Conservation (phyloP, 345 rosid genomes). For the Gossypium rotundifolium region DNA sequence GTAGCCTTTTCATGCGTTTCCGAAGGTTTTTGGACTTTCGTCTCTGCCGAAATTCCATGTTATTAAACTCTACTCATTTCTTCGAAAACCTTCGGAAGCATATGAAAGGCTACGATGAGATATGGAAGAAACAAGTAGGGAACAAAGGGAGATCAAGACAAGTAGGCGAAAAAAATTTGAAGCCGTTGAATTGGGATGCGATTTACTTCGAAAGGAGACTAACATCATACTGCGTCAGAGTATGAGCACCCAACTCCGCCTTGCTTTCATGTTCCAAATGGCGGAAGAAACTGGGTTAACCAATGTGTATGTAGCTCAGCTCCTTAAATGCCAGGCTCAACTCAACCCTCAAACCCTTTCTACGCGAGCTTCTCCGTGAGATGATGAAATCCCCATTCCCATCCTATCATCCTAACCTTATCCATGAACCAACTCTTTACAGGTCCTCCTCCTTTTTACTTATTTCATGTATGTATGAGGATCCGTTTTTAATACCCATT, state of each 20-base stretch:
- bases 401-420: slow-evolving; percentile 62
- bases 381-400: slow-evolving; percentile 75
- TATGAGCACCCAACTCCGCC: background rate
- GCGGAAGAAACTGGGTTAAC: slow-evolving; percentile 74
- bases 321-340: slow-evolving; percentile 80
- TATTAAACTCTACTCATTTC: too few species aligned
- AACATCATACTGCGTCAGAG: background rate
- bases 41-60: too few species aligned
- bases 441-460: slow-evolving; percentile 31
- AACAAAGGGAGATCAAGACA: background rate
- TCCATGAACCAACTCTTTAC: slow-evolving; percentile 83
- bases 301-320: slow-evolving; percentile 84
- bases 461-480: too few species aligned
- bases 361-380: slow-evolving; percentile 54
- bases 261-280: slow-evolving; percentile 22
- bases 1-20: background rate
- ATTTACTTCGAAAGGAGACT: background rate
- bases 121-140: background rate
- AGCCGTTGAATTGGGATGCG: background rate
- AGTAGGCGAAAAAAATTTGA: background rate
- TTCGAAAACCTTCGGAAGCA: background rate
- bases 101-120: background rate
- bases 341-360: slow-evolving; percentile 67
- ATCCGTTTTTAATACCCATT: background rate
- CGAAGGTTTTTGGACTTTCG: background rate